phyloP scores from a whole-genome alignment of 2,329 filamentous ascomycete genomes.

The Cadophora luteo-olivacea region DNA sequence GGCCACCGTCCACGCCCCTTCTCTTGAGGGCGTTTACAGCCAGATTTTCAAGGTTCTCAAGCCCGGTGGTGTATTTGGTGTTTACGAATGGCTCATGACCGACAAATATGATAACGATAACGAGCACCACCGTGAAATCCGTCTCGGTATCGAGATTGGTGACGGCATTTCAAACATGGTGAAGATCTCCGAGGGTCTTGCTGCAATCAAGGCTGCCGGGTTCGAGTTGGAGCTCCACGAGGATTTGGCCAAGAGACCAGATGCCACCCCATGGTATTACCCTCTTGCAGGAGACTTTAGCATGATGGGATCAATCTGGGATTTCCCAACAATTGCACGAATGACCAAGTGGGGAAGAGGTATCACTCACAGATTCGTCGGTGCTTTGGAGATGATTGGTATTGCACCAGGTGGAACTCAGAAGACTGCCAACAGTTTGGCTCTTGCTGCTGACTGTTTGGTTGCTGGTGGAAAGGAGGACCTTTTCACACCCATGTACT shows the following conservation, averaged over 20 bases:
- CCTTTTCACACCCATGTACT: slow-evolving; percentile 98
- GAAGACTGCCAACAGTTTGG: slow-evolving; percentile 92
- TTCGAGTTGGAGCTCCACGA: slow-evolving; percentile 87
- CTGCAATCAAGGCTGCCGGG: slow-evolving; percentile 86
- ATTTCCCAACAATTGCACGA: slow-evolving; percentile 82
- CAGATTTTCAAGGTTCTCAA: slow-evolving; percentile 96
- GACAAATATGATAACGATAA: slow-evolving; percentile 93
- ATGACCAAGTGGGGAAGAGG: slow-evolving; percentile 88
- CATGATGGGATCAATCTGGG: slow-evolving; percentile 79
- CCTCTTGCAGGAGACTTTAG: slow-evolving; percentile 85
- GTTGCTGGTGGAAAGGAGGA: slow-evolving; percentile 87
- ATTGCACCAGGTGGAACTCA: slow-evolving; percentile 86
- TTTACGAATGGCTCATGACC: slow-evolving; percentile 99
- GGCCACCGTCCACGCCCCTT: slow-evolving; percentile 92
- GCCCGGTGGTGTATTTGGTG: slow-evolving; percentile 93
- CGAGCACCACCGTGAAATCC: slow-evolving; percentile 85
- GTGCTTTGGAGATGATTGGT: slow-evolving; percentile 75
- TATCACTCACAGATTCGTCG: slow-evolving; percentile 79
- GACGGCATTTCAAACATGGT: slow-evolving; percentile 99
- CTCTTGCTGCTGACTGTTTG: slow-evolving; percentile 80
- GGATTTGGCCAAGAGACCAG: slow-evolving; percentile 81
- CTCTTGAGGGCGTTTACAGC: slow-evolving; percentile 88
- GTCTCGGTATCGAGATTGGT: slow-evolving; percentile 95
- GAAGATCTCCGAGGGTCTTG: slow-evolving; percentile 80
- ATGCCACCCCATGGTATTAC: slow-evolving; percentile 92